Evolutionary conservation across 2,329 filamentous ascomycete genomes (phyloP).

Genomic region (Apiospora saccharicola): DNA sequence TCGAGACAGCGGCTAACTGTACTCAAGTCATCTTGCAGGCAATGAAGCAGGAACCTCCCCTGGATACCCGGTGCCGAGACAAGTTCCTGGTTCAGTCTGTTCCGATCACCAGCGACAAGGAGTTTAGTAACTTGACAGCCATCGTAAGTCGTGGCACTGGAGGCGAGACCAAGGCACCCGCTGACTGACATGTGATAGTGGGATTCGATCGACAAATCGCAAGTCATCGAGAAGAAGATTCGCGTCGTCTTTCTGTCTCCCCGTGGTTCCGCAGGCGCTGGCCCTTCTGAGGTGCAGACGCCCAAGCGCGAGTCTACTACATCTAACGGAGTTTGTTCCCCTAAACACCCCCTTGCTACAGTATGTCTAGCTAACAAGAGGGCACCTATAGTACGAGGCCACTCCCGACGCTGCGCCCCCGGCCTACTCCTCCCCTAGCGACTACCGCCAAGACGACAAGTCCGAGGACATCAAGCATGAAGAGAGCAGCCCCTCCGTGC

Average conservation of each 20-base stretch:
- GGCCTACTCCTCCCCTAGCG: slow-evolving; percentile 54
- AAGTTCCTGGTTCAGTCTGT: slow-evolving; percentile 98
- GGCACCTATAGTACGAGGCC: slow-evolving; percentile 42
- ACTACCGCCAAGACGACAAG: slow-evolving; percentile 42
- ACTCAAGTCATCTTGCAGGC: slow-evolving; percentile 87
- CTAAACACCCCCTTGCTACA: background rate
- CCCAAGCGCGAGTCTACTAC: slow-evolving; percentile 50
- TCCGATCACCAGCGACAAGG: slow-evolving; percentile 81
- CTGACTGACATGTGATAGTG: slow-evolving; percentile 62
- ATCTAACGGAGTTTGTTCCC: slow-evolving; percentile 50
- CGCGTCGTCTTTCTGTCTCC: slow-evolving; percentile 84
- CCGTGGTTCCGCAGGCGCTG: slow-evolving; percentile 51
- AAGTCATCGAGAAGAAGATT: slow-evolving; percentile 94
- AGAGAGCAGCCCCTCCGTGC: slow-evolving; percentile 30
- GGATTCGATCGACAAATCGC: slow-evolving; percentile 77
- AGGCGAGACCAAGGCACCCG: slow-evolving; percentile 30
- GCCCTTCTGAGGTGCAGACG: slow-evolving; percentile 41
- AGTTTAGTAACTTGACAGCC: slow-evolving; percentile 79
- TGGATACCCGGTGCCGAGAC: slow-evolving; percentile 90
- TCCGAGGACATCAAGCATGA: slow-evolving; percentile 40
- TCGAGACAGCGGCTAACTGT: slow-evolving; percentile 32
- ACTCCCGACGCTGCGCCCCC: slow-evolving; percentile 55
- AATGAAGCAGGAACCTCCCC: slow-evolving; percentile 93
- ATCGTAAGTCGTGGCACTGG: slow-evolving; percentile 67
- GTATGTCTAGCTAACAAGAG: background rate